Base-by-base conservation (phyloP, 192 early-diverging fungal species). In the Entomortierella beljakovae region DNA sequence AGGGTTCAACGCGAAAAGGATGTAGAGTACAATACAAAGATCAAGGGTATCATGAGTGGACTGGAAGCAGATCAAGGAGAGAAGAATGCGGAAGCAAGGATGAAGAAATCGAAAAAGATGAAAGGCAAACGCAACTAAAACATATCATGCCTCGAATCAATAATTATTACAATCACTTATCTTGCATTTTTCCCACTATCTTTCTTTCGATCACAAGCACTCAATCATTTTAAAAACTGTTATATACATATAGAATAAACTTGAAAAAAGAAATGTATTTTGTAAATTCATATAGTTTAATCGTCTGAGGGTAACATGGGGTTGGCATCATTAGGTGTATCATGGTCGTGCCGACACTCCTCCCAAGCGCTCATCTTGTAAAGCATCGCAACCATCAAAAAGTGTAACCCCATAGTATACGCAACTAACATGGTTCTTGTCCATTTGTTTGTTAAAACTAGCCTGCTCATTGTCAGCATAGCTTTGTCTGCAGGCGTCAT, bases 31-130 rank as follows among this genome's bases (percentile, higher is more conserved):
- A 92, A 90, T 61, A 88, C 91, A 64, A 96, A 92, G 89, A 95
- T 99, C 88, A 93, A 95, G 82, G 86, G 88, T 61, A 92, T 96
- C 56, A 92, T 95, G 92, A 92, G 92, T 0, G 87, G 89, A 29
- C 70, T 99, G 70, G 96, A 94, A 55, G 86, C 84, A 62, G 92
- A 98, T 76, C 94, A 97, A 72, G 87, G 86, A 22, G 91, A 94
- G 68, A 82, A 92, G 81, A 94, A 93, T 43, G 86, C 87, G 40
- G 64, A 90, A 61, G 86, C 92, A 40, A 81, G 85, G 18, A 87
- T 87, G 60, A 89, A 89, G 64, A 82, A 89, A 48, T 81, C 83
- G 29, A 57, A 81, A 50, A 76, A 86, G 70, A 57, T 67, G 69
- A 80, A 80, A 60, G 64, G 70, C 70, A 81, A 71, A 37, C 69